Base-by-base conservation (phyloP, 2,329 filamentous ascomycete genomes). In the Fusarium haematococcum region DNA sequence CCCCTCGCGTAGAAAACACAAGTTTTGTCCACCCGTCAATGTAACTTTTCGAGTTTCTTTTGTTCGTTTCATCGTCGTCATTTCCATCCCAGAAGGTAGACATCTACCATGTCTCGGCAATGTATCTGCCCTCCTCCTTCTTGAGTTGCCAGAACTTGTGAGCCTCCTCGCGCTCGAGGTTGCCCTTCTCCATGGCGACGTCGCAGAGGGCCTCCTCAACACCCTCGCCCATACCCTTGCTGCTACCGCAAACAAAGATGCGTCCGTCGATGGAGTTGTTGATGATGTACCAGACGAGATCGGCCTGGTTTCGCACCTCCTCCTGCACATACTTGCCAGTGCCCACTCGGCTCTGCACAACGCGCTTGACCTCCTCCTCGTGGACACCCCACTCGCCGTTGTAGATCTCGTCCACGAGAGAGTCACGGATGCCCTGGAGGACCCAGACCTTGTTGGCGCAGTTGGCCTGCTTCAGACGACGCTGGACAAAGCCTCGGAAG, bases 361-460 rank as follows among this genome's bases (percentile, higher is more conserved):
- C 93, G 48, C 91, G 93, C 85, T 95, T 95, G 60, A 95, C 92
- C 81, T 95, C 92, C 62, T 94, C 91, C 81, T 98, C 96, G 79
- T 98, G 94, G 2, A 97, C 94, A 59, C 97, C 97, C 90, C 97
- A 97, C 83, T 99, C 97, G 77, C 97, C 97, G 68, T 92, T 94
- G 86, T 99, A 99, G 45, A 99, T 92, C 84, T 99, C 97, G 80
- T 99, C 97, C 25, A 98, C 91, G 48, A 97, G 90, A 30, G 94
- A 95, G 84, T 99, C 97, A n/a, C 95, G 93, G 54, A 98, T 92
- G 43, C 95, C 95, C 84, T 98, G 95, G 52, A 98, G 90, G 54
- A 98, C 94, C 95, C 95, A 98, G 78, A 98, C 96, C 86, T 98
- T 98, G 88, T 98, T 98, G 73, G 95, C 95, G 80, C 95, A 98